A percentile compares a stretch with the other conserved stretches of the same genome.
Evolutionary conservation across 2,329 filamentous ascomycete genomes (phyloP).

Genomic region (Monilinia laxa): DNA sequence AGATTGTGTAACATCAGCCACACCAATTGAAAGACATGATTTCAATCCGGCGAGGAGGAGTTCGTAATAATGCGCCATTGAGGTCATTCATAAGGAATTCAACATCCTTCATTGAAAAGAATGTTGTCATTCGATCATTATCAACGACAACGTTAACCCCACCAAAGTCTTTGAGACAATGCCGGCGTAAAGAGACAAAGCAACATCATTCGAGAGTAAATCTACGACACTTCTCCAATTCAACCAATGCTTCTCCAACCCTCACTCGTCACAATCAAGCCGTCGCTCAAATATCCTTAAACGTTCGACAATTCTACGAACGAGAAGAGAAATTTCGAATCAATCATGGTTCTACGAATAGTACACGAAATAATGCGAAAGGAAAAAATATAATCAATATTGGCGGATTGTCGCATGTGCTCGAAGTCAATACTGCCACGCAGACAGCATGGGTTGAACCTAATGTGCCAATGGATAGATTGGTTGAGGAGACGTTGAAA

Average conservation of each 20-base stretch:
- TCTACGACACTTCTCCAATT: neutral
- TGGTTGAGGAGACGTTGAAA: constrained; percentile 57
- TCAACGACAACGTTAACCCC: neutral
- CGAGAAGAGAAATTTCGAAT: constrained; percentile 53
- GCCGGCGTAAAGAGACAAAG: neutral
- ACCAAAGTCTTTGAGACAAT: neutral
- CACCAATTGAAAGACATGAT: constrained; percentile 14
- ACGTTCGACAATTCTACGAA: constrained; percentile 49
- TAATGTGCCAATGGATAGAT: constrained; percentile 66
- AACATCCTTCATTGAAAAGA: neutral
- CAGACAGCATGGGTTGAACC: constrained; percentile 59
- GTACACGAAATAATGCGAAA: constrained; percentile 47
- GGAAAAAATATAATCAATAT: constrained; percentile 48
- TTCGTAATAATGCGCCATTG: neutral
- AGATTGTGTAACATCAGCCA: constrained; percentile 3
- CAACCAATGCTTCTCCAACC: neutral
- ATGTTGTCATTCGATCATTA: neutral
- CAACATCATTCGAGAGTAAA: neutral
- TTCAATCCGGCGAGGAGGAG: constrained; percentile 7
- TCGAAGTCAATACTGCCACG: constrained; percentile 44
- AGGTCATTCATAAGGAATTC: neutral
- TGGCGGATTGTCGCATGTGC: constrained; percentile 48
- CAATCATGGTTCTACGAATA: constrained; percentile 57
- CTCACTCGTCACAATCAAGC: constrained; percentile 43
- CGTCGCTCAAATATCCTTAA: constrained; percentile 48